These are phyloP conservation scores for Vitis hybrid DNA, from an alignment of 177 flowering plant species.

Conservation along the genomic window DNA sequence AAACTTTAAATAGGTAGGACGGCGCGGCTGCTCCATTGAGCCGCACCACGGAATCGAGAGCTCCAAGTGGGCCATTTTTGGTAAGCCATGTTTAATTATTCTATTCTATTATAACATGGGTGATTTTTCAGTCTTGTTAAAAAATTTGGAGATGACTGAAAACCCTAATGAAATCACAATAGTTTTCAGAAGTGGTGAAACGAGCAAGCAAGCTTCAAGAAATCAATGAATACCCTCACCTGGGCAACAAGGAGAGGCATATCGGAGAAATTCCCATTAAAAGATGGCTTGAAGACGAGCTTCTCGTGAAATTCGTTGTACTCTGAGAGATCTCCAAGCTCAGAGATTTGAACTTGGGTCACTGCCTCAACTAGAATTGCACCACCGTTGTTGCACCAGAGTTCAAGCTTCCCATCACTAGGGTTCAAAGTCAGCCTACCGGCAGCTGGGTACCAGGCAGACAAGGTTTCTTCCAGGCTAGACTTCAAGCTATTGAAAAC, in stretches of 20 bases:
- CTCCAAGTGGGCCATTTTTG: constrained; percentile 64
- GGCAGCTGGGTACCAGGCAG: constrained; percentile 52
- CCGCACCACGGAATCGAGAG: constrained; percentile 44
- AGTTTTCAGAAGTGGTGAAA: too few species aligned
- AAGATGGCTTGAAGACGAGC: constrained; percentile 46
- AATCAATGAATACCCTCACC: constrained; percentile 25
- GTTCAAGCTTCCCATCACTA: constrained; percentile 37
- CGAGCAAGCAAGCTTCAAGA: background rate
- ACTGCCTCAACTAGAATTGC: constrained; percentile 51
- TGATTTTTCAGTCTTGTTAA: too few species aligned
- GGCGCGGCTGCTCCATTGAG: constrained; percentile 35
- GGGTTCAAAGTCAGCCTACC: constrained; percentile 41
- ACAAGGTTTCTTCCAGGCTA: constrained; percentile 43
- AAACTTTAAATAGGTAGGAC: constrained; percentile 39
- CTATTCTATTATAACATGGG: too few species aligned
- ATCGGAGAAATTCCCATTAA: constrained; percentile 35
- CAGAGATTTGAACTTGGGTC: constrained; percentile 33
- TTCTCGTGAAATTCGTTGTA: constrained; percentile 46
- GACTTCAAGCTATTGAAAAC: constrained; percentile 37
- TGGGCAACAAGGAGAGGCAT: constrained; percentile 60
- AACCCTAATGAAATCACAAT: too few species aligned
- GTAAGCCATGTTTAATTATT: constrained; percentile 24
- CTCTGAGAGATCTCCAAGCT: constrained; percentile 52
- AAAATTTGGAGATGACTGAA: too few species aligned
- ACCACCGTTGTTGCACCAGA: constrained; percentile 53